Evolutionary conservation across 345 rosid species (phyloP).

Genomic region (Iberis pinnata): DNA sequence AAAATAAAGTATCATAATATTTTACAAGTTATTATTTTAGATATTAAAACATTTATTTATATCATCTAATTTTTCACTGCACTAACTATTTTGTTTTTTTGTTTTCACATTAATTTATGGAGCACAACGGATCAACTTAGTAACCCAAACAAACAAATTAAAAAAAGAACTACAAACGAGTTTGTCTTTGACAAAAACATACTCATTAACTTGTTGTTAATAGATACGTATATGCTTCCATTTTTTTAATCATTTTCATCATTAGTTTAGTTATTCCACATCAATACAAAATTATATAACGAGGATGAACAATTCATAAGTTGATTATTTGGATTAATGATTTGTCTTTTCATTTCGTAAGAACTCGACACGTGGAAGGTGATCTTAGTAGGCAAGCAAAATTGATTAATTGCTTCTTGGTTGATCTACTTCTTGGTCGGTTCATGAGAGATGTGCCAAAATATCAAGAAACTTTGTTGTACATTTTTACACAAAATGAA

Average conservation of each 20-base stretch:
- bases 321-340: background rate
- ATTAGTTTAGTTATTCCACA: background rate
- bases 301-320: background rate
- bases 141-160: background rate
- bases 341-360: background rate
- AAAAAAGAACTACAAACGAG: no score
- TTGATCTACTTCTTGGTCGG: slow-evolving; percentile 22
- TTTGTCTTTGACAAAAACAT: no score
- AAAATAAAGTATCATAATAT: no score
- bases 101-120: no score
- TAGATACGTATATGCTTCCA: background rate
- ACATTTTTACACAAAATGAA: background rate
- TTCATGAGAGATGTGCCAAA: slow-evolving; percentile 12
- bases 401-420: slow-evolving; percentile 17
- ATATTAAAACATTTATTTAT: no score
- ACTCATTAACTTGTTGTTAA: background rate
- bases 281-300: background rate
- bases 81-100: no score
- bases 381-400: slow-evolving; percentile 17
- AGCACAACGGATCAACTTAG: no score
- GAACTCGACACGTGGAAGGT: slow-evolving; percentile 6
- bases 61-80: no score
- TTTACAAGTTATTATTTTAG: no score
- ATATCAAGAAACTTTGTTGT: slow-evolving; percentile 14
- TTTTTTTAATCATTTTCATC: background rate